phyloP scores from a whole-genome alignment of 768 basidiomycete species.

The Auricularia cornea region DNA sequence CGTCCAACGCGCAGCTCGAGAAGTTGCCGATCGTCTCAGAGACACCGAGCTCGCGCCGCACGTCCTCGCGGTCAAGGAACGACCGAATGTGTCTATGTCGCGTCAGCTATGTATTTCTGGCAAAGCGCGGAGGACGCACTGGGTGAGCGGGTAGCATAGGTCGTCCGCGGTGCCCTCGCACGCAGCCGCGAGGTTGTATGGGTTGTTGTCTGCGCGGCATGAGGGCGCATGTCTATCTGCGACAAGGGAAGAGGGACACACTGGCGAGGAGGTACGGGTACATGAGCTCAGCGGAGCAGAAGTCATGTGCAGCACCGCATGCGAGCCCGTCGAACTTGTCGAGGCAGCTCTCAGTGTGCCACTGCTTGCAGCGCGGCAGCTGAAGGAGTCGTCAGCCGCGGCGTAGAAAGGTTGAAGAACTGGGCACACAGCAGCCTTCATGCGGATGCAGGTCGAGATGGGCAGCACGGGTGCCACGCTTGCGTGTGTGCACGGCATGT shows the following conservation, averaged over 20 bases:
- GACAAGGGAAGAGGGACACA: conserved; percentile 19
- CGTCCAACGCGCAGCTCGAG: conserved; percentile 26
- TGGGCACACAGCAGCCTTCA: neutral
- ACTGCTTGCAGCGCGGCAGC: conserved; percentile 61
- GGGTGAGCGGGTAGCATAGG: conserved; percentile 55
- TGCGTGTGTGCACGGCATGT: conserved; percentile 8
- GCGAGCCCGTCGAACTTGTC: conserved; percentile 56
- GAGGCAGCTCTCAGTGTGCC: conserved; percentile 49
- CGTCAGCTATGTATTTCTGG: neutral
- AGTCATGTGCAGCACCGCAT: conserved; percentile 57
- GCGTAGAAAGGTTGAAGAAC: neutral
- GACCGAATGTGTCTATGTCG: conserved; percentile 41
- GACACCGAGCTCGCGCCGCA: conserved; percentile 55
- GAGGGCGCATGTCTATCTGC: neutral
- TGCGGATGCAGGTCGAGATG: conserved; percentile 1
- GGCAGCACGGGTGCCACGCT: conserved; percentile 4
- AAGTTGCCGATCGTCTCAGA: conserved; percentile 35
- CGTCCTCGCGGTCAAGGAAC: conserved; percentile 53
- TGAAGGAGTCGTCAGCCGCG: conserved; percentile 23
- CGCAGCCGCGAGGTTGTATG: conserved; percentile 59
- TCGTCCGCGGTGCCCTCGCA: conserved; percentile 43
- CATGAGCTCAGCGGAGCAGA: conserved; percentile 53
- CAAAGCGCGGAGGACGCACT: conserved; percentile 16
- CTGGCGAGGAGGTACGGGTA: conserved; percentile 30
- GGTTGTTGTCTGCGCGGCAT: conserved; percentile 34